Evolutionary conservation across 2,329 filamentous ascomycete genomes (phyloP).

Genomic region (Ilyonectria robusta): DNA sequence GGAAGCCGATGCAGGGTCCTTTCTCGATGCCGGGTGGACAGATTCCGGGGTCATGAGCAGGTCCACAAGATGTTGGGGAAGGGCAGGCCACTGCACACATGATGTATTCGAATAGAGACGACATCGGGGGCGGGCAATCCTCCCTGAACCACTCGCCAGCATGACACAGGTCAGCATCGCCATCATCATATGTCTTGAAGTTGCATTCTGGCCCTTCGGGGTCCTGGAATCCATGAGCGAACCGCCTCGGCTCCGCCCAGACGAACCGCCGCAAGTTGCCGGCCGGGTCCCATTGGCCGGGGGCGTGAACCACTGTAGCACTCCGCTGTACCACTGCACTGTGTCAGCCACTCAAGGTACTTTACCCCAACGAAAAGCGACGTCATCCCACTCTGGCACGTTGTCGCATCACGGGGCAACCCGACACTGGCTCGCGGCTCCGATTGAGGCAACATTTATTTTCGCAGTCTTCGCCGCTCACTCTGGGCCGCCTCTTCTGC

Average conservation of each 20-base stretch:
- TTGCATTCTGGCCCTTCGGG: conserved; percentile 6
- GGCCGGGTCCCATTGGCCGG: conserved; percentile 22
- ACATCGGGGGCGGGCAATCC: no score
- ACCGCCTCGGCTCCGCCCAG: conserved; percentile 23
- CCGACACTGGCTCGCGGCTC: conserved; percentile 32
- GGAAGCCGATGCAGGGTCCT: conserved; percentile 19
- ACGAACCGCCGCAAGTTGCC: conserved; percentile 19
- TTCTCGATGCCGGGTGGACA: conserved; percentile 1
- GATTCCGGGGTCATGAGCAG: conserved; percentile 19
- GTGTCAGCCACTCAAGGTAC: conserved; percentile 27
- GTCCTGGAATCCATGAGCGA: conserved; percentile 14
- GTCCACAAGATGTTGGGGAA: conserved; percentile 2
- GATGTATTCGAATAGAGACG: background rate
- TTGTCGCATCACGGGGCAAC: conserved; percentile 44
- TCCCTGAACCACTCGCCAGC: background rate
- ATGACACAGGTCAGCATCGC: background rate
- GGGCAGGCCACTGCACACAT: background rate
- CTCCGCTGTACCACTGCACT: conserved; percentile 5
- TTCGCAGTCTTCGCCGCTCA: conserved; percentile 20
- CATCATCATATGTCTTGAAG: background rate
- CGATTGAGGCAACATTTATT: conserved; percentile 31
- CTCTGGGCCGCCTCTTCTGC: background rate
- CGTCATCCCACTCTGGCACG: conserved; percentile 46
- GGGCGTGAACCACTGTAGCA: conserved; percentile 20
- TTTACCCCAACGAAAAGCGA: conserved; percentile 49